Evolutionary conservation across 768 basidiomycete genomes (phyloP).

Genomic region (Boletus tomentosulus): DNA sequence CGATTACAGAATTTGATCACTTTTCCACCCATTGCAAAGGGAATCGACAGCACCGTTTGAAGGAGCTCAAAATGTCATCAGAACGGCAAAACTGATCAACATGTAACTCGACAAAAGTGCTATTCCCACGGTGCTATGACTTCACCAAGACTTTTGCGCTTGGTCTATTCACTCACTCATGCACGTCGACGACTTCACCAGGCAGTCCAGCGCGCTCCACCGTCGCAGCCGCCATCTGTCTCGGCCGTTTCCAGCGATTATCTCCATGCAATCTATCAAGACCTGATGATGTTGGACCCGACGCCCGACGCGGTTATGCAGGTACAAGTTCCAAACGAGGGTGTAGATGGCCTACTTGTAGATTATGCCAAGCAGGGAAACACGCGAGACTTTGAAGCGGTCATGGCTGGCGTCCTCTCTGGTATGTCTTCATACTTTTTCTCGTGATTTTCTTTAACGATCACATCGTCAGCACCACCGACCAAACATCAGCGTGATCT

Average conservation of each 20-base stretch:
- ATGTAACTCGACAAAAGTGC: too few relatives aligned
- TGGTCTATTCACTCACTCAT: slow-evolving; percentile 2
- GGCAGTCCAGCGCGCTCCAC: background rate
- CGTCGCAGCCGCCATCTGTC: background rate
- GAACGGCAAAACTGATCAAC: too few relatives aligned
- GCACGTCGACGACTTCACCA: slow-evolving; percentile 20
- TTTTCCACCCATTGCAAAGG: too few relatives aligned
- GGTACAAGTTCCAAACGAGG: slow-evolving; percentile 39
- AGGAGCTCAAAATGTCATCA: too few relatives aligned
- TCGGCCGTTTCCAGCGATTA: slow-evolving; percentile 19
- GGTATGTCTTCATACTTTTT: slow-evolving; percentile 32
- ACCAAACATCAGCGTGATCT: slow-evolving; percentile 62
- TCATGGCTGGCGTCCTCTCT: slow-evolving; percentile 39
- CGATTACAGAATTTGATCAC: too few relatives aligned
- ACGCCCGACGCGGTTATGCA: slow-evolving; percentile 4
- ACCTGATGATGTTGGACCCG: slow-evolving; percentile 36
- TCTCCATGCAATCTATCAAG: slow-evolving; percentile 35
- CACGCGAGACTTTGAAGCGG: slow-evolving; percentile 40
- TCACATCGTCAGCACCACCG: slow-evolving; percentile 30
- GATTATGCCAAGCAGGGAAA: slow-evolving; percentile 47
- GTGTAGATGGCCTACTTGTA: slow-evolving; percentile 45
- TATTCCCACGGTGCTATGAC: background rate
- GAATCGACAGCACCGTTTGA: too few relatives aligned
- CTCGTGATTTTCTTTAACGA: background rate
- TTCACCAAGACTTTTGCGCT: slow-evolving; percentile 2